Percentiles rank a stretch among this genome's conserved stretches.
Evolutionary conservation across 2,329 filamentous ascomycete genomes (phyloP).

Genomic region (Sodiomyces alkalinus): DNA sequence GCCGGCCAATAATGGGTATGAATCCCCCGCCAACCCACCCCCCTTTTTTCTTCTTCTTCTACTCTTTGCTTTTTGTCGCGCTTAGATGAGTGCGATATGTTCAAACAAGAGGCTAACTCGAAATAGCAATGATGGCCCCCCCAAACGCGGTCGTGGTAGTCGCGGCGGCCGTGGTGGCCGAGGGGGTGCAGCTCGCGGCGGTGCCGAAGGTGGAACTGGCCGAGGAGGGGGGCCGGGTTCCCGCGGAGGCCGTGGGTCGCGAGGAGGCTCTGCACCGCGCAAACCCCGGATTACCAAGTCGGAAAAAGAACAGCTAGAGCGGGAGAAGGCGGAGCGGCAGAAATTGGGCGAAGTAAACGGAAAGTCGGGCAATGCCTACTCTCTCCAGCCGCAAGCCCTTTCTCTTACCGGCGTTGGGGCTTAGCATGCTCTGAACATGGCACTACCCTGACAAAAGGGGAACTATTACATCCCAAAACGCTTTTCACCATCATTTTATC

Average conservation of each 20-base stretch:
- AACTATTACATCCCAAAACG: too few species aligned
- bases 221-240: constrained; percentile 48
- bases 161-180: constrained; percentile 20
- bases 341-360: constrained; percentile 23
- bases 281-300: constrained; percentile 81
- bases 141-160: constrained; percentile 47
- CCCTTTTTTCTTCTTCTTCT: neutral
- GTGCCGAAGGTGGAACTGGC: constrained; percentile 26
- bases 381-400: constrained; percentile 16
- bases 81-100: too few species aligned
- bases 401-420: constrained; percentile 9
- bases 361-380: constrained; percentile 20
- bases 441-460: too few species aligned
- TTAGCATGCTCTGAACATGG: constrained; percentile 1
- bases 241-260: constrained; percentile 52
- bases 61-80: constrained; percentile 1
- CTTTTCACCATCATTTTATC: too few species aligned
- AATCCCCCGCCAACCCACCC: too few species aligned
- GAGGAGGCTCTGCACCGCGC: constrained; percentile 57
- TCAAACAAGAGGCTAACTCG: constrained; percentile 24
- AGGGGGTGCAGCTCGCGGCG: constrained; percentile 40
- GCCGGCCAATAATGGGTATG: constrained; percentile 33
- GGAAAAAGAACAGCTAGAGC: constrained; percentile 66
- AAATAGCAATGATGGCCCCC: constrained; percentile 49
- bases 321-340: constrained; percentile 66